These are phyloP conservation scores for Picea glauca DNA, from an alignment of 75 land plant species.

Conservation along the genomic window DNA sequence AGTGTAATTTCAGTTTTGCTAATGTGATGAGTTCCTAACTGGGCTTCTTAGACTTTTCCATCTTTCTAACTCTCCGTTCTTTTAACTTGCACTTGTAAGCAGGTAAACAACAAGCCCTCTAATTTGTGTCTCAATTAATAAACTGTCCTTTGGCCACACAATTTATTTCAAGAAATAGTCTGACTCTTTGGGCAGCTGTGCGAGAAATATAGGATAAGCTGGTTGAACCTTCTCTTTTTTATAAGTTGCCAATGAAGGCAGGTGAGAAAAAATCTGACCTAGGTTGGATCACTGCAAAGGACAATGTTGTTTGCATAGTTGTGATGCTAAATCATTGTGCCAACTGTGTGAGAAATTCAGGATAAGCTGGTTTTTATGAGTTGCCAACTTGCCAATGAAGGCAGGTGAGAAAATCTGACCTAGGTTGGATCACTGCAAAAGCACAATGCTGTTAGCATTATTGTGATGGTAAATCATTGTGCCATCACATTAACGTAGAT, in stretches of 20 bases:
- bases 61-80: background rate
- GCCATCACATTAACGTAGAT: background rate
- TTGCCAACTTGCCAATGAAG: background rate
- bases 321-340: background rate
- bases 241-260: background rate
- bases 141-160: background rate
- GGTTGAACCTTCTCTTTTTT: background rate
- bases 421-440: background rate
- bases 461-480: background rate
- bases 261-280: background rate
- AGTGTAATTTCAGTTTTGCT: background rate
- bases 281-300: slow-evolving; percentile 4
- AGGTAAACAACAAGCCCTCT: background rate
- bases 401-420: background rate
- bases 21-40: background rate
- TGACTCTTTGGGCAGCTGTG: background rate
- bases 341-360: background rate
- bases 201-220: slow-evolving; percentile 1
- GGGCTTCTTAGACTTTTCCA: background rate
- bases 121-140: background rate
- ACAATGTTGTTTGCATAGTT: background rate
- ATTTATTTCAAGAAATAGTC: background rate
- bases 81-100: background rate
- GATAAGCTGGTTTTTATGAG: background rate
- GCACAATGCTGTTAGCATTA: background rate